Conservation (phyloP, 129 eudicot species). For the Flaveria bidentis region DNA sequence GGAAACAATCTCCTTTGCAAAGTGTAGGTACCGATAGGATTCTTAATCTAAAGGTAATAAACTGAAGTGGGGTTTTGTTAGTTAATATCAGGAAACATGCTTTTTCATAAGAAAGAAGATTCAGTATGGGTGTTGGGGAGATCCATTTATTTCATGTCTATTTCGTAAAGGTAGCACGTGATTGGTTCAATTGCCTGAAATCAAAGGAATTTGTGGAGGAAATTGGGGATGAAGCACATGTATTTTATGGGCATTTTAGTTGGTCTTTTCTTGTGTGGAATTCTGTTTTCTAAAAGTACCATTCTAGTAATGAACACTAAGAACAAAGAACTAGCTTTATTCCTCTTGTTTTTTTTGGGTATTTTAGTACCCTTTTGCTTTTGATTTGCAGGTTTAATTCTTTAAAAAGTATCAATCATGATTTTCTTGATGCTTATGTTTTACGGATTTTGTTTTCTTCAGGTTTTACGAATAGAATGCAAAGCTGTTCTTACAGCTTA, state of each 20-base stretch:
- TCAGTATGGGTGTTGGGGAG: constrained; percentile 26
- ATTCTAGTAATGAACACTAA: not conserved
- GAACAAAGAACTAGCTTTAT: not conserved
- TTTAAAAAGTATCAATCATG: not conserved
- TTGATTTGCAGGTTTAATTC: not conserved
- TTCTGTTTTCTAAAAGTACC: constrained; percentile 20
- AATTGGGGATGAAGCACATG: constrained; percentile 33
- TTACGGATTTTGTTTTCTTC: not conserved
- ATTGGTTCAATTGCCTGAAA: constrained; percentile 34
- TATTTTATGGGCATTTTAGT: constrained; percentile 25
- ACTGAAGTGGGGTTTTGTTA: not conserved
- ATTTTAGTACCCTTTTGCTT: not conserved
- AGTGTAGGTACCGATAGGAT: constrained; percentile 1
- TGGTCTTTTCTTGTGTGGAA: constrained; percentile 30
- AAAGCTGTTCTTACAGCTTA: constrained; percentile 27
- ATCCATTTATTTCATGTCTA: constrained; percentile 32
- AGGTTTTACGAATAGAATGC: constrained; percentile 28
- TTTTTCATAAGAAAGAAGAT: not conserved
- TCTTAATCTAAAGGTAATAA: not conserved
- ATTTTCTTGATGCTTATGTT: constrained; percentile 12
- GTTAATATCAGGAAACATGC: not conserved
- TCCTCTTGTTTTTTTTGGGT: constrained; percentile 10
- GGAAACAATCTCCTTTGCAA: too few species aligned
- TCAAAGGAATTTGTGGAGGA: constrained; percentile 29
- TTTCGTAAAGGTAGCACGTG: constrained; percentile 38